phyloP scores from a whole-genome alignment of 73 alveolate species.

The Stentor coeruleus region DNA sequence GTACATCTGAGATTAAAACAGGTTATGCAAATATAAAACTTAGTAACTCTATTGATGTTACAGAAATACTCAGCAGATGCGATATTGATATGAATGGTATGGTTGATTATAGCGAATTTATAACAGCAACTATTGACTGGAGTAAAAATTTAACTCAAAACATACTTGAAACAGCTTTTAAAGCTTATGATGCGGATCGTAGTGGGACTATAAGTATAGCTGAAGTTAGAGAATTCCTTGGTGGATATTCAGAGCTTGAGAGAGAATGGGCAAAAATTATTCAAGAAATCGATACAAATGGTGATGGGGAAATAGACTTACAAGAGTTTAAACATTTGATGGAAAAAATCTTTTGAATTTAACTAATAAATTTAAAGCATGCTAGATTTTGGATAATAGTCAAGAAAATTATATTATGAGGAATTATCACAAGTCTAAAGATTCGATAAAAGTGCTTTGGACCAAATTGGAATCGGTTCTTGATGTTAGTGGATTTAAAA shows the following conservation, averaged over 20 bases:
- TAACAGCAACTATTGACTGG: constrained; percentile 5
- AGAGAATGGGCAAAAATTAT: neutral
- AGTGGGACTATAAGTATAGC: neutral
- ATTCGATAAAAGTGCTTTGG: neutral
- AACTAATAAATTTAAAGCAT: no score
- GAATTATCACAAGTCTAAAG: neutral
- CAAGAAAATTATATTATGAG: neutral
- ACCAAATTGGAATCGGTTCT: neutral
- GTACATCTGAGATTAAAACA: neutral
- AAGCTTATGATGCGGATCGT: neutral
- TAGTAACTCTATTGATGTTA: neutral
- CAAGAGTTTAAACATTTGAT: neutral
- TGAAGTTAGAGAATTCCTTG: constrained; percentile 4
- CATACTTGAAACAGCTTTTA: constrained; percentile 12
- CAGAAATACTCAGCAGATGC: neutral
- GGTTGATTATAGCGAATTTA: neutral
- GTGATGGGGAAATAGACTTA: neutral
- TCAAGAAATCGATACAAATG: neutral
- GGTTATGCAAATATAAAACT: neutral
- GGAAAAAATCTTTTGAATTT: neutral
- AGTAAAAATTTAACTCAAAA: neutral
- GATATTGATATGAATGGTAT: constrained; percentile 2
- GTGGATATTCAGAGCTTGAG: neutral
- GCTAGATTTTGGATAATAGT: no score
- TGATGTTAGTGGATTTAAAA: neutral